Conservation (phyloP, 1,284 basidiomycete species). For the Cryptococcus sp. region DNA sequence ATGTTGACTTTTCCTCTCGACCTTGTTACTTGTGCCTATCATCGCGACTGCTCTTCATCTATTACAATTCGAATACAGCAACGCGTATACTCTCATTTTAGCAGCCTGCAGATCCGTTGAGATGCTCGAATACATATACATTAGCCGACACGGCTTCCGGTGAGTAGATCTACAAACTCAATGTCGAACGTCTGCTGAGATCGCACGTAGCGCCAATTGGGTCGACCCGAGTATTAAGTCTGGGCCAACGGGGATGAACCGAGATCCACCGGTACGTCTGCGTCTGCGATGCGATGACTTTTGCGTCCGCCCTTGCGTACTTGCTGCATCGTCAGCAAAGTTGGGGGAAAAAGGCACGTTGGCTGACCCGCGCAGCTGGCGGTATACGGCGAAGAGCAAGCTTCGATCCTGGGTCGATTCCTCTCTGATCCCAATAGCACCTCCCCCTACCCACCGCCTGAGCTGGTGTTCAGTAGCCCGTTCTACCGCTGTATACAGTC, state of each 20-base stretch:
- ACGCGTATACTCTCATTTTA: background rate
- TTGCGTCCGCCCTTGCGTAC: background rate
- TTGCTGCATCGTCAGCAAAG: background rate
- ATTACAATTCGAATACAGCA: no score
- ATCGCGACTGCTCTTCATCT: no score
- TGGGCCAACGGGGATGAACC: conserved; percentile 53
- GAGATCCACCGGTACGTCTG: conserved; percentile 55
- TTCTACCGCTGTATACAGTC: conserved; percentile 60
- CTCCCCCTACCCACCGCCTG: conserved; percentile 40
- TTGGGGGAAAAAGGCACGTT: background rate
- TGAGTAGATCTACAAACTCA: conserved; percentile 12
- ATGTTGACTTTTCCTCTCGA: no score
- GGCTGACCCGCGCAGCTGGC: conserved; percentile 45
- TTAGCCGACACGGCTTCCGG: conserved; percentile 57
- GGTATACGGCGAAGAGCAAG: conserved; percentile 53
- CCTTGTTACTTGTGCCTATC: no score
- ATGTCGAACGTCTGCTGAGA: no score
- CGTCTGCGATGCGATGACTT: background rate
- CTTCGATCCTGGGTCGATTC: conserved; percentile 40
- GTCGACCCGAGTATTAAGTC: conserved; percentile 46
- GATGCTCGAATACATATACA: conserved; percentile 57
- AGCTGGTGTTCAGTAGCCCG: conserved; percentile 45
- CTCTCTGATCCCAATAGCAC: conserved; percentile 26
- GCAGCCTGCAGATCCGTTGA: background rate
- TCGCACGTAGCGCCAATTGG: conserved; percentile 42